Evolutionary conservation across 1,139 yeast genomes (phyloP).

Genomic region (Zygosaccharomyces sapae): DNA sequence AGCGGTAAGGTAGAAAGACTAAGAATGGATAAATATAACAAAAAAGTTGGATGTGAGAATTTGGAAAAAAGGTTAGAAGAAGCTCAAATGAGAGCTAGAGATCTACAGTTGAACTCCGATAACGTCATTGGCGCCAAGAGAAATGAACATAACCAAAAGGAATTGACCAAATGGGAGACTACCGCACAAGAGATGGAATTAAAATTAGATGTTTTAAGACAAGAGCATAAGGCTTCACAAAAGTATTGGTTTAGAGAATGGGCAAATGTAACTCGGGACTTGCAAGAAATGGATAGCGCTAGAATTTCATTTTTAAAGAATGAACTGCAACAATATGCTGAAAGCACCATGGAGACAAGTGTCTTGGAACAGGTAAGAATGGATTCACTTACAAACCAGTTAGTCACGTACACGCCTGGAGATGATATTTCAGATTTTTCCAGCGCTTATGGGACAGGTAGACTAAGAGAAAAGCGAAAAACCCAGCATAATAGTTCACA

Average conservation of each 20-base stretch:
- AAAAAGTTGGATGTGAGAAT: constrained; percentile 31
- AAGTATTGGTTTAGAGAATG: constrained; percentile 78
- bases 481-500: not conserved
- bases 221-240: constrained; percentile 53
- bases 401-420: constrained; percentile 30
- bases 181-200: constrained; percentile 46
- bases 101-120: constrained; percentile 42
- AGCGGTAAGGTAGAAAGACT: constrained; percentile 70
- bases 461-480: constrained; percentile 24
- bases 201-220: constrained; percentile 51
- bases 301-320: constrained; percentile 71
- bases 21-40: constrained; percentile 31
- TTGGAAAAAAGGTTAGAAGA: constrained; percentile 28
- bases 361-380: constrained; percentile 30
- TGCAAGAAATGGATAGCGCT: constrained; percentile 75
- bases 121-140: constrained; percentile 79
- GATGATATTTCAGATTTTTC: constrained; percentile 34
- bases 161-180: constrained; percentile 52
- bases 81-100: constrained; percentile 28
- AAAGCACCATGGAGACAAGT: constrained; percentile 26
- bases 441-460: constrained; percentile 34
- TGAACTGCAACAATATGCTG: constrained; percentile 75
- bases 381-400: constrained; percentile 25
- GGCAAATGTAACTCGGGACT: constrained; percentile 61
- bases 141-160: constrained; percentile 60